These are phyloP conservation scores for Ascochyta clinopodiicola DNA, from an alignment of 2,329 filamentous ascomycete species.

Conservation along the genomic window DNA sequence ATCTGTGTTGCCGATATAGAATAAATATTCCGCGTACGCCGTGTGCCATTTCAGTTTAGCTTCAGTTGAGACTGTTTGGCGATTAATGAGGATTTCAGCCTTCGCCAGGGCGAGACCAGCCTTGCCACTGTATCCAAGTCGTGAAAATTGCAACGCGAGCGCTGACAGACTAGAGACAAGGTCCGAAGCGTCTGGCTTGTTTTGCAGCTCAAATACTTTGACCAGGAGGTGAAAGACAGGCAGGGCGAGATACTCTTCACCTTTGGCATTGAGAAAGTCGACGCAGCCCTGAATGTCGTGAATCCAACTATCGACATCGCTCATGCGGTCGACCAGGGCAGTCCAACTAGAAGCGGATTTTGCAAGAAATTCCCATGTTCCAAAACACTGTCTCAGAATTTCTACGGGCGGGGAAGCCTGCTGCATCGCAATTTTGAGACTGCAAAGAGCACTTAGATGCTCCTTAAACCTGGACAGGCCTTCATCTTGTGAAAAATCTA, in stretches of 20 bases:
- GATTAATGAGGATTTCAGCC: slow-evolving; percentile 59
- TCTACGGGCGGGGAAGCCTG: slow-evolving; percentile 36
- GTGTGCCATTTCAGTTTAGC: slow-evolving; percentile 68
- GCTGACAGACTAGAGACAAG: slow-evolving; percentile 53
- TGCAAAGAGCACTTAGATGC: slow-evolving; percentile 46
- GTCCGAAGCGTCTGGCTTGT: slow-evolving; percentile 45
- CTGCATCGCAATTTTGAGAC: slow-evolving; percentile 53
- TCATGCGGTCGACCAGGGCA: slow-evolving; percentile 54
- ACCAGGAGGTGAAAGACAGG: slow-evolving; percentile 58
- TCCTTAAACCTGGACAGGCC: slow-evolving; percentile 40
- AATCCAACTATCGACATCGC: slow-evolving; percentile 58
- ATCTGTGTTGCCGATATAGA: slow-evolving; percentile 69
- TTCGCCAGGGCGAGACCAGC: slow-evolving; percentile 64
- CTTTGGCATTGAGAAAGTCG: slow-evolving; percentile 65
- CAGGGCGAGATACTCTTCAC: slow-evolving; percentile 58
- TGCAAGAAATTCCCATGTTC: slow-evolving; percentile 49
- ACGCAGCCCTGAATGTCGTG: slow-evolving; percentile 60
- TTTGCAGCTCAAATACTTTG: slow-evolving; percentile 56
- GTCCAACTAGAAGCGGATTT: slow-evolving; percentile 41
- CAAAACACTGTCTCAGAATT: slow-evolving; percentile 41
- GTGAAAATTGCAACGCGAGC: slow-evolving; percentile 63
- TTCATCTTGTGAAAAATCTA: slow-evolving; percentile 35
- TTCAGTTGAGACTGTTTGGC: slow-evolving; percentile 51
- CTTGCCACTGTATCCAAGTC: slow-evolving; percentile 66
- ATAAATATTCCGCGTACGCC: slow-evolving; percentile 75